Evolutionary conservation across 441 rosid species (phyloP).

Genomic region (Brassica hybrid): DNA sequence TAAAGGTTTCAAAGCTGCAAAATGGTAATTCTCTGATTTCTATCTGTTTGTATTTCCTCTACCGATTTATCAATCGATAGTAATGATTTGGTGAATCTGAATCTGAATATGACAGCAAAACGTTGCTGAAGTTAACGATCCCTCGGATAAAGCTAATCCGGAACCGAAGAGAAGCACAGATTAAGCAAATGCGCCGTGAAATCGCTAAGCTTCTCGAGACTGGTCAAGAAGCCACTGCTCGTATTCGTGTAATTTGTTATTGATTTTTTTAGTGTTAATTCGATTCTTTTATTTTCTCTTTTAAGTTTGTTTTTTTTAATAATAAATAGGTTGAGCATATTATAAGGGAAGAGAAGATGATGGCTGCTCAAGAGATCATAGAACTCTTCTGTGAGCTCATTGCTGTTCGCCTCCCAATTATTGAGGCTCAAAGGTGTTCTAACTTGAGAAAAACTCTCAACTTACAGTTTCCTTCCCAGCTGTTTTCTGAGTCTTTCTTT

Average conservation of each 20-base stretch:
- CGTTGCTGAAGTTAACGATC: constrained; percentile 82
- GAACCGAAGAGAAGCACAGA: constrained; percentile 91
- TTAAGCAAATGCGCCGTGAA: constrained; percentile 91
- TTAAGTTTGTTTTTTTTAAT: neutral
- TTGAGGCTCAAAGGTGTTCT: constrained; percentile 81
- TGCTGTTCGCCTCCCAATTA: constrained; percentile 87
- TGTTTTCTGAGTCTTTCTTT: neutral
- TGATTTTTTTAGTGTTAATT: neutral
- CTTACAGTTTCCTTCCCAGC: neutral
- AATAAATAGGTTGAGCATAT: constrained; percentile 87
- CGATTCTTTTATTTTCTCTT: neutral
- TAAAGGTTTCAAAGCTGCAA: constrained; percentile 91
- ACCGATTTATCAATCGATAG: constrained; percentile 9
- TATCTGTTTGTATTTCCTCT: neutral
- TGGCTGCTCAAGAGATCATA: constrained; percentile 97
- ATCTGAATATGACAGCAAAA: constrained; percentile 61
- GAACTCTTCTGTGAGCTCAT: constrained; percentile 92
- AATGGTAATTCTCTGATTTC: constrained; percentile 59
- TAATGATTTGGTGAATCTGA: neutral
- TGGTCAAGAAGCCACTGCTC: constrained; percentile 99
- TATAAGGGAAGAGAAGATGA: constrained; percentile 94
- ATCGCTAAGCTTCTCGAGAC: constrained; percentile 94
- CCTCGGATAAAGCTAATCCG: constrained; percentile 91
- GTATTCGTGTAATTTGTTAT: constrained; percentile 72
- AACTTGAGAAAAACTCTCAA: neutral